Percentiles rank a stretch among this genome's conserved stretches.
These are phyloP conservation scores for Paramyrothecium sp. DNA, from an alignment of 2,329 filamentous ascomycete species.

Conservation along the genomic window DNA sequence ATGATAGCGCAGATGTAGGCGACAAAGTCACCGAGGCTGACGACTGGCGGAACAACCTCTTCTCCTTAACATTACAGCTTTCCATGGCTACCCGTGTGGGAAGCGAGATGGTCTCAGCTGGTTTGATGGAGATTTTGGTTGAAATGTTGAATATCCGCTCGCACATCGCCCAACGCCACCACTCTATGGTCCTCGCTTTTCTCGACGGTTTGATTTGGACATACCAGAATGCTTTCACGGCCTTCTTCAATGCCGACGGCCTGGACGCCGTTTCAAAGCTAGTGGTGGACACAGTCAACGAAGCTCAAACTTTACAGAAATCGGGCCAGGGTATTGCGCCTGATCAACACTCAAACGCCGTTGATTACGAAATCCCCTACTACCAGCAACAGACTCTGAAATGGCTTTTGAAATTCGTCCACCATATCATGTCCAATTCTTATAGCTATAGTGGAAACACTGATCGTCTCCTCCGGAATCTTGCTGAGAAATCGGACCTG, in stretches of 20 bases:
- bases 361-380: constrained; percentile 92
- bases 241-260: constrained; percentile 77
- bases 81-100: constrained; percentile 73
- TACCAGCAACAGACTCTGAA: constrained; percentile 92
- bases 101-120: constrained; percentile 82
- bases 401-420: constrained; percentile 92
- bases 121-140: constrained; percentile 84
- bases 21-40: constrained; percentile 68
- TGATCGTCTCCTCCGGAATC: constrained; percentile 84
- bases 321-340: constrained; percentile 69
- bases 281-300: constrained; percentile 73
- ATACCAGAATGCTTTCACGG: constrained; percentile 79
- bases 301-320: constrained; percentile 64
- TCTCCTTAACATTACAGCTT: constrained; percentile 82
- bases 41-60: constrained; percentile 87
- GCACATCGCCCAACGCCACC: constrained; percentile 75
- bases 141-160: constrained; percentile 86
- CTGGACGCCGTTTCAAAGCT: constrained; percentile 89
- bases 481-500: constrained; percentile 89
- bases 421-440: constrained; percentile 86
- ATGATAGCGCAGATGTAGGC: constrained; percentile 50
- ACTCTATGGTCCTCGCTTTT: constrained; percentile 82
- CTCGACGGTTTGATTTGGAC: constrained; percentile 85
- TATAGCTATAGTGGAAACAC: constrained; percentile 72
- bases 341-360: constrained; percentile 71